These are phyloP conservation scores for Phytopythium ostracodes DNA, from an alignment of 352 stramenopile genomes.

Conservation along the genomic window DNA sequence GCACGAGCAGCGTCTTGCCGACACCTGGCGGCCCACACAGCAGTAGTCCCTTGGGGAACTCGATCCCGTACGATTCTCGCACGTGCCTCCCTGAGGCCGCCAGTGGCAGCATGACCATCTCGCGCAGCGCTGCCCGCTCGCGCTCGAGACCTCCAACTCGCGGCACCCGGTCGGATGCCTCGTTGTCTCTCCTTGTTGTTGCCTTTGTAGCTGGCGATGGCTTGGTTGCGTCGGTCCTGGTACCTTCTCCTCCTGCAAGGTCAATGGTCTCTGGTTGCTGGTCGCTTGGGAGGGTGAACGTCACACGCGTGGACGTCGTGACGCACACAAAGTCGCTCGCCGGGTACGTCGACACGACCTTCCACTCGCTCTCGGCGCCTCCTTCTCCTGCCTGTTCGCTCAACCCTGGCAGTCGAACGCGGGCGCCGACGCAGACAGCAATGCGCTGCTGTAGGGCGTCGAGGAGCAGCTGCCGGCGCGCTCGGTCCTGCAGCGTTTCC, in stretches of 20 bases:
- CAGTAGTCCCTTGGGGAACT: slow-evolving; percentile 70
- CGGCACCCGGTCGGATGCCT: neutral
- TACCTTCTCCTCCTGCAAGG: neutral
- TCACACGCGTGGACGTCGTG: slow-evolving; percentile 45
- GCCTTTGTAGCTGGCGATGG: too few relatives aligned
- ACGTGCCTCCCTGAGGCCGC: neutral
- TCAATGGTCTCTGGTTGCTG: neutral
- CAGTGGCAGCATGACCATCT: slow-evolving; percentile 68
- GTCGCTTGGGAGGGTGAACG: slow-evolving; percentile 28
- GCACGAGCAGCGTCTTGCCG: slow-evolving; percentile 79
- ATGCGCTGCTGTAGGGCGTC: slow-evolving; percentile 56
- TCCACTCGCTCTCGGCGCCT: slow-evolving; percentile 22
- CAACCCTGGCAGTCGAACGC: slow-evolving; percentile 33
- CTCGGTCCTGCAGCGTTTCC: slow-evolving; percentile 16
- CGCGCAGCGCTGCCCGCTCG: slow-evolving; percentile 50
- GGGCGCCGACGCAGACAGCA: slow-evolving; percentile 30
- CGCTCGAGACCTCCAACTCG: slow-evolving; percentile 65
- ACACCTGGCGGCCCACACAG: slow-evolving; percentile 75
- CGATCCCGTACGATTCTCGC: slow-evolving; percentile 37
- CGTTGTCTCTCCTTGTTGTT: neutral
- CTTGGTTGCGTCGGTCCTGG: too few relatives aligned
- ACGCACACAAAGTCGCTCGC: slow-evolving; percentile 26
- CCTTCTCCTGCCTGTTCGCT: neutral
- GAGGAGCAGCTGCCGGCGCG: slow-evolving; percentile 44
- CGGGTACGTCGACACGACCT: slow-evolving; percentile 48